Percentiles rank a stretch among this genome's conserved stretches.
These are phyloP conservation scores for Saccharum officinarum DNA, from an alignment of 176 grass and related monocot genomes.

Conservation along the genomic window DNA sequence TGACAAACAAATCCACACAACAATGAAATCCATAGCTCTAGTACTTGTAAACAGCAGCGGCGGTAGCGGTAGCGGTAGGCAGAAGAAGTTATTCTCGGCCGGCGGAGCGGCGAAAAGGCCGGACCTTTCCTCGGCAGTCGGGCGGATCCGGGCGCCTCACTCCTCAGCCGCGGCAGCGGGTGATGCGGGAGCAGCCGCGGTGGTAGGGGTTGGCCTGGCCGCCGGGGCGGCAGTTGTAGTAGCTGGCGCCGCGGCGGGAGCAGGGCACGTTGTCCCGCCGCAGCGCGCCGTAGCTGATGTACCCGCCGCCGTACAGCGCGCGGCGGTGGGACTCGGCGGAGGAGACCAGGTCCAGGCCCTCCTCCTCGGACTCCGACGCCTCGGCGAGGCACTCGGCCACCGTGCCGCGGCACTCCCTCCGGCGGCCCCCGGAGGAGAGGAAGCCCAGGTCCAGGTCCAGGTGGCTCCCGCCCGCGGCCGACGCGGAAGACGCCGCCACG, in stretches of 20 bases:
- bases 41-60: neutral
- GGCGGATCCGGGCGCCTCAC: neutral
- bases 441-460: slow-evolving; percentile 38
- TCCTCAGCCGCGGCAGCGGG: slow-evolving; percentile 62
- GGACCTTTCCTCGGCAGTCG: too few species aligned
- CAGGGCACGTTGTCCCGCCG: slow-evolving; percentile 65
- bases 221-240: slow-evolving; percentile 90
- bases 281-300: slow-evolving; percentile 85
- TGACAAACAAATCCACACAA: slow-evolving; percentile 8
- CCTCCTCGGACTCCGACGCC: neutral
- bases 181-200: slow-evolving; percentile 82
- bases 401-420: slow-evolving; percentile 50
- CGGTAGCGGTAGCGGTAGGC: neutral
- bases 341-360: neutral
- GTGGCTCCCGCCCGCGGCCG: neutral
- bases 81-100: slow-evolving; percentile 18
- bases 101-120: neutral
- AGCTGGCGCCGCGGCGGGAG: slow-evolving; percentile 71
- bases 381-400: slow-evolving; percentile 39
- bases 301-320: slow-evolving; percentile 30
- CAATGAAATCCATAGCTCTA: slow-evolving; percentile 25
- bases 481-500: neutral
- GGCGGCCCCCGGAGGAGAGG: neutral
- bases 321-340: slow-evolving; percentile 44
- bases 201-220: slow-evolving; percentile 68